Evolutionary conservation across 2,329 filamentous ascomycete species (phyloP), one percentile per base, ranked within the genome.

Genomic region (Thelonectria olida): DNA sequence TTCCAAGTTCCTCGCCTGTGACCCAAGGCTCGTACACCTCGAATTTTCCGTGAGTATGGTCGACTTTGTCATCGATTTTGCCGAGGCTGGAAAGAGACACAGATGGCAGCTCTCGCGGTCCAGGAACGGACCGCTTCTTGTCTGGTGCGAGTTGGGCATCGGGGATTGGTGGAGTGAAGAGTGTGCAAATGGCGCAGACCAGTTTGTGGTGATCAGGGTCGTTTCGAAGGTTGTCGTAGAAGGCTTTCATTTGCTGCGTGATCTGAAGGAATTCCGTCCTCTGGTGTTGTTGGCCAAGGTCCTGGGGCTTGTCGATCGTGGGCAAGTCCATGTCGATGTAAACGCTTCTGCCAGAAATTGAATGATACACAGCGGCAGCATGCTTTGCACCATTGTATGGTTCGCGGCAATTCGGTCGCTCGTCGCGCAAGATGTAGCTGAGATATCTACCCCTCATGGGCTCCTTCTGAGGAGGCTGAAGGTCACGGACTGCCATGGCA

Each of bases 1-100:
- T 81, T 0, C 78, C 73, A 2, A 82, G 67, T 56, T 82, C 80
- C 55, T 82, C 80, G 0, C 80, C 80, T 0, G 79, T 81, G 0
- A 81, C 79, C 80, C 81, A 82, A 1, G 79, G 78, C 12, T 77
- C 64, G 2, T 72, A 48, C 0, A 77, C 60, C 10, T 73, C 67
- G 1, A 81, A 68, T 0, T 38, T 22, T 0, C 74, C 76, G 2
- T 65, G 64, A 3, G 58, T 63, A 1, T 70, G 70, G 0, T 54
- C 27, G 1, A 82, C 70, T 0, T 80, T 70, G 8, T 63, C 56
- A 20, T 82, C 79, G 2, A 80, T 60, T 0, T 65, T 52, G 0
- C 75, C 76, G 73, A 78, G 74, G 25, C 76, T 78, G 2, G 75
- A 78, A 7, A 78, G 72, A 0, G 72, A 74, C 1, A 72, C 75